These are phyloP conservation scores for Phalaenopsis aphrodite DNA, from an alignment of 106 monocot species.

Conservation along the genomic window DNA sequence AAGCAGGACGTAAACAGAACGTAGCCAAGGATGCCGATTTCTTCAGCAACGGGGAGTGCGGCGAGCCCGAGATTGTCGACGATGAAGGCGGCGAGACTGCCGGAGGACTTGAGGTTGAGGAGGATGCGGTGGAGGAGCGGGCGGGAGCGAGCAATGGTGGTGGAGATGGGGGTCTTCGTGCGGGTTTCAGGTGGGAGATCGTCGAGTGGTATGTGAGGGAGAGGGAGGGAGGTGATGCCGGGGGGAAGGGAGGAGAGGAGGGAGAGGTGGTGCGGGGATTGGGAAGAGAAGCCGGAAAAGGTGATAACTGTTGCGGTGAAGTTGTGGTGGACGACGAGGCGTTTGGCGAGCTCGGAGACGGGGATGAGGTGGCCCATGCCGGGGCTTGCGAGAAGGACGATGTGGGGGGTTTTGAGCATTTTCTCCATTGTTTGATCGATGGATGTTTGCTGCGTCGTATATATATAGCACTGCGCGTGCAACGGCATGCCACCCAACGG, in stretches of 20 bases:
- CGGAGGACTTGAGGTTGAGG: constrained; percentile 5
- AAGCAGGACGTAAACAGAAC: constrained; percentile 29
- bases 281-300: constrained; percentile 13
- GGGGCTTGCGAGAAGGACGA: constrained; percentile 39
- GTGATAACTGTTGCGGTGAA: constrained; percentile 43
- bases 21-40: constrained; percentile 8
- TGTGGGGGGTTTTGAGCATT: constrained; percentile 7
- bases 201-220: constrained; percentile 28
- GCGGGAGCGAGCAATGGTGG: constrained; percentile 22
- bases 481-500: too few species aligned
- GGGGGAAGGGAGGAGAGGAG: constrained; percentile 31
- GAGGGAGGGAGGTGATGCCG: constrained; percentile 24
- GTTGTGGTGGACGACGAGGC: constrained; percentile 24
- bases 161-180: constrained; percentile 16
- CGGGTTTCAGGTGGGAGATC: constrained; percentile 29
- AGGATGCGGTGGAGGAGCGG: constrained; percentile 28
- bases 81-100: constrained; percentile 27
- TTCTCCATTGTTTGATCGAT: not conserved
- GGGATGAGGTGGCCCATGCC: constrained; percentile 71
- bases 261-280: constrained; percentile 21
- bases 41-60: constrained; percentile 17
- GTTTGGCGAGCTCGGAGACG: constrained; percentile 27
- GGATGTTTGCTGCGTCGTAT: too few species aligned
- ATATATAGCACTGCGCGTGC: too few species aligned
- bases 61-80: constrained; percentile 37